Percentiles rank a stretch among this genome's conserved stretches.
Evolutionary conservation across 345 rosid species (phyloP).

Genomic region (Gossypium longicalyx): DNA sequence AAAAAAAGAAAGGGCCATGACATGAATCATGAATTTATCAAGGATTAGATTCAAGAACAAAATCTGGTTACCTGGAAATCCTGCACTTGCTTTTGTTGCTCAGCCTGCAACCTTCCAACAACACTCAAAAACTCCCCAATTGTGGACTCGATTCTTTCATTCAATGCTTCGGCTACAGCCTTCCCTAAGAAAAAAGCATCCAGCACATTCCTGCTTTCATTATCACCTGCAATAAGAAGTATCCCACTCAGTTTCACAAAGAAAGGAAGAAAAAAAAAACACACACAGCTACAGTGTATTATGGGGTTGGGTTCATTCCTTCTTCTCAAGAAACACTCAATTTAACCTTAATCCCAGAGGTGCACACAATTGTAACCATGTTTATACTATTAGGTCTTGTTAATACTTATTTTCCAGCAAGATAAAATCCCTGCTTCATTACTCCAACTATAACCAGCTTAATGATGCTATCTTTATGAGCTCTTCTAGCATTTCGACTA

Average conservation of each 20-base stretch:
- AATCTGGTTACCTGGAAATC: constrained; percentile 63
- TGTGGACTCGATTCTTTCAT: constrained; percentile 72
- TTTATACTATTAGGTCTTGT: not conserved
- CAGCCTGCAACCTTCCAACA: constrained; percentile 74
- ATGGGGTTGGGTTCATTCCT: not conserved
- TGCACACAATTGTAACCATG: too few relatives aligned
- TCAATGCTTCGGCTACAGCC: constrained; percentile 84
- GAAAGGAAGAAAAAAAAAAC: not conserved
- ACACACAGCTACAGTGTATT: not conserved
- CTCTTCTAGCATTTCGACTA: not conserved
- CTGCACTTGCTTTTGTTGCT: constrained; percentile 86
- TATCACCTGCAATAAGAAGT: constrained; percentile 45
- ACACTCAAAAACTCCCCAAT: constrained; percentile 76
- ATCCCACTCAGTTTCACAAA: constrained; percentile 8
- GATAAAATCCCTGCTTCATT: not conserved
- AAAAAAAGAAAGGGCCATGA: not conserved
- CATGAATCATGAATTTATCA: not conserved
- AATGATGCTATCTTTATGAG: not conserved
- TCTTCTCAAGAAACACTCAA: too few relatives aligned
- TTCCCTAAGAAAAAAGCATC: constrained; percentile 96
- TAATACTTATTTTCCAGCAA: not conserved
- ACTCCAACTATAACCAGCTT: not conserved
- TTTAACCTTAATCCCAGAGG: too few relatives aligned
- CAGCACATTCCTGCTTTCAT: constrained; percentile 54
- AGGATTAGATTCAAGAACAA: not conserved